phyloP scores from a whole-genome alignment of 2,329 filamentous ascomycete genomes.

The Xylariaceae sp. region DNA sequence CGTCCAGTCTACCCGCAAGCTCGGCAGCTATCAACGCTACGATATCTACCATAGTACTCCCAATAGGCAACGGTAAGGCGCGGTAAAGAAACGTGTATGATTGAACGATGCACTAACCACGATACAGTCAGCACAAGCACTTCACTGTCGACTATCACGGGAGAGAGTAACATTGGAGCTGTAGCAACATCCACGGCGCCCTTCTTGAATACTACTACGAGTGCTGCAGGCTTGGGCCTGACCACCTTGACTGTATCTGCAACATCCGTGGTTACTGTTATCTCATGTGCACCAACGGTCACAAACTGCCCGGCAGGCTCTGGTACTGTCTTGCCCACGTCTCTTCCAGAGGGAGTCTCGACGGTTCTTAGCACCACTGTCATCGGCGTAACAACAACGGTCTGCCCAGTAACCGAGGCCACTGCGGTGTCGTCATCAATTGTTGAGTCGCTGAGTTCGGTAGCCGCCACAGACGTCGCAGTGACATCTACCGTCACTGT shows the following conservation, averaged over 20 bases:
- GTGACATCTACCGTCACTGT: background rate
- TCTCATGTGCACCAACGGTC: conserved; percentile 27
- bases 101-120: background rate
- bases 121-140: conserved; percentile 1
- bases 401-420: conserved; percentile 29
- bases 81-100: background rate
- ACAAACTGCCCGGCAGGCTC: conserved; percentile 28
- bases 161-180: background rate
- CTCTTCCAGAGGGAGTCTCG: conserved; percentile 19
- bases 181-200: conserved; percentile 2
- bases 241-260: conserved; percentile 26
- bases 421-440: conserved; percentile 26
- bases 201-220: conserved; percentile 17
- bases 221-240: conserved; percentile 8
- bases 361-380: conserved; percentile 28
- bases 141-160: background rate
- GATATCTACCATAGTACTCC: background rate
- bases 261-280: conserved; percentile 26
- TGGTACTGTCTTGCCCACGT: conserved; percentile 20
- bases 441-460: too few relatives aligned
- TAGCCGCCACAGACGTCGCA: conserved; percentile 1
- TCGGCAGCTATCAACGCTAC: conserved; percentile 1
- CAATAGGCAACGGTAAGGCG: conserved; percentile 1
- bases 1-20: too few relatives aligned
- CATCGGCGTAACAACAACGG: conserved; percentile 29